phyloP scores from a whole-genome alignment of 2,329 filamentous ascomycete species.

The Pseudogymnoascus sp. region DNA sequence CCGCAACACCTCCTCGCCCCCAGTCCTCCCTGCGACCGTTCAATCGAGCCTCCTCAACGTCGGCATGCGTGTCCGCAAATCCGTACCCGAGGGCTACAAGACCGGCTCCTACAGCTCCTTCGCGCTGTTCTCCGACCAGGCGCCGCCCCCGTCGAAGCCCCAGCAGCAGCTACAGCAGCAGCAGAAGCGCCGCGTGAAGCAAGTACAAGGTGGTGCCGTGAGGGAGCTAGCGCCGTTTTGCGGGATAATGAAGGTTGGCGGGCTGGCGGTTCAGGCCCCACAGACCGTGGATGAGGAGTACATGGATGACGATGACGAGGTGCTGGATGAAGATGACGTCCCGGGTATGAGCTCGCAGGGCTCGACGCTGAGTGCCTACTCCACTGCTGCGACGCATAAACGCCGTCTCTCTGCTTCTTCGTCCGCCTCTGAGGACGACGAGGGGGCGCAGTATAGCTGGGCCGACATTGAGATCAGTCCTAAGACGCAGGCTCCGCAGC shows the following conservation, averaged over 20 bases:
- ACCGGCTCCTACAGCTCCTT: slow-evolving; percentile 50
- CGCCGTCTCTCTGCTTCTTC: background rate
- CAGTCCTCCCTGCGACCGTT: slow-evolving; percentile 52
- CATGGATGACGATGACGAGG: slow-evolving; percentile 32
- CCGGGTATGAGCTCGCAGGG: slow-evolving; percentile 22
- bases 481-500: slow-evolving; percentile 9
- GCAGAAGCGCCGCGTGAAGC: slow-evolving; percentile 11
- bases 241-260: slow-evolving; percentile 68
- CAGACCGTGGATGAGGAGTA: slow-evolving; percentile 28
- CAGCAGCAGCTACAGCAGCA: background rate
- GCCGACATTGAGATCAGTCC: background rate
- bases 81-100: slow-evolving; percentile 89
- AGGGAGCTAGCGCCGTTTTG: slow-evolving; percentile 72
- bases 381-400: background rate
- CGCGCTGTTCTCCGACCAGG: slow-evolving; percentile 40
- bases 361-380: slow-evolving; percentile 6
- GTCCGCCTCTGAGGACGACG: slow-evolving; percentile 15
- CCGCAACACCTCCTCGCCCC: slow-evolving; percentile 36
- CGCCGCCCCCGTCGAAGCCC: slow-evolving; percentile 19
- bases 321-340: slow-evolving; percentile 22
- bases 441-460: slow-evolving; percentile 3
- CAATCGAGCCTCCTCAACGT: slow-evolving; percentile 83
- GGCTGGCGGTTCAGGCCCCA: slow-evolving; percentile 46
- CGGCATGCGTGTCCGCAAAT: slow-evolving; percentile 90
- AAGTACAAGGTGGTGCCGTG: slow-evolving; percentile 20